Evolutionary conservation across 192 early-diverging fungal genomes (phyloP).

Genomic region (Linderina pennispora): DNA sequence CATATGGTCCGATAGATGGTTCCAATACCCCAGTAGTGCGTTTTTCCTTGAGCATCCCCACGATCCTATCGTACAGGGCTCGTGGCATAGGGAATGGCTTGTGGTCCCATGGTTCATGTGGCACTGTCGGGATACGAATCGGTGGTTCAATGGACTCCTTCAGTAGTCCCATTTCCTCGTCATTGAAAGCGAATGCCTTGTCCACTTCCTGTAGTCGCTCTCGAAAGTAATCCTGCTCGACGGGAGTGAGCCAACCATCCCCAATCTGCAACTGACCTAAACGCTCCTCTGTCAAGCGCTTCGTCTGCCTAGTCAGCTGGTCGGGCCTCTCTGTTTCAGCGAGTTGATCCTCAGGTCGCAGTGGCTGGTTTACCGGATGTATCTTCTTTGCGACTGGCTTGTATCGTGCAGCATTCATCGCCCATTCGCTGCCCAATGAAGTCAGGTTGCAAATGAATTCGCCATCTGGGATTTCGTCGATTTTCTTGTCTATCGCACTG

Average conservation of each 20-base stretch:
- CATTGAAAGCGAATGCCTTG: neutral
- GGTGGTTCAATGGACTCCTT: neutral
- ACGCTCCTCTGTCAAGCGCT: neutral
- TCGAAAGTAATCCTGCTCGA: neutral
- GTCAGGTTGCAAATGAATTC: no score
- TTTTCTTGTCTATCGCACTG: no score
- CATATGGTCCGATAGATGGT: slow-evolving; percentile 1
- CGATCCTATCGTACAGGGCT: neutral
- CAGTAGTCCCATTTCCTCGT: neutral
- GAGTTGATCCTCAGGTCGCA: no score
- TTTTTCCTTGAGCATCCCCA: neutral
- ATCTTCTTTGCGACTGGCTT: no score
- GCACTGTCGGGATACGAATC: neutral
- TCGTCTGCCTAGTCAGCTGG: no score
- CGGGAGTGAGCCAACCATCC: neutral
- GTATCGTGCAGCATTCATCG: no score
- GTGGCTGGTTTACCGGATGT: no score
- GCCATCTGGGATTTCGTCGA: no score
- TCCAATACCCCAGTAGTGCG: neutral
- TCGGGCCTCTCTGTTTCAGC: no score
- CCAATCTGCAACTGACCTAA: neutral
- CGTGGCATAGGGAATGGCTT: neutral
- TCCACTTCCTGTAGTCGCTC: neutral
- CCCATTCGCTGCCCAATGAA: no score
- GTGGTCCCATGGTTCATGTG: slow-evolving; percentile 1